Evolutionary conservation across 2,329 filamentous ascomycete species (phyloP).

Genomic region (Tothia fuscella): DNA sequence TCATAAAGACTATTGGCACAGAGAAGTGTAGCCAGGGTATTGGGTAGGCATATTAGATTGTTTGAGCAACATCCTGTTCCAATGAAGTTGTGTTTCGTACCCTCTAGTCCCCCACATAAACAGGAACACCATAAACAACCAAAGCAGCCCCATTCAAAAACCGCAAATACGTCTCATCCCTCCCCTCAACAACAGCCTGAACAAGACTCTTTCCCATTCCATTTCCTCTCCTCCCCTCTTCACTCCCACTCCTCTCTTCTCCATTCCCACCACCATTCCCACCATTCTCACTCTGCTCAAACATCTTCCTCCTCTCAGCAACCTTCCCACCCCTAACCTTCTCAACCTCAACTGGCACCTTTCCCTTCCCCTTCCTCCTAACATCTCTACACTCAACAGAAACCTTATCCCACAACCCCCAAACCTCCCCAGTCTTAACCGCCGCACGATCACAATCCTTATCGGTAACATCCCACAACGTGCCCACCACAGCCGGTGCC

Average conservation of each 20-base stretch:
- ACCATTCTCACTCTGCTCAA: conserved; percentile 19
- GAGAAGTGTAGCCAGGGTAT: too few relatives aligned
- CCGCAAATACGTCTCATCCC: conserved; percentile 69
- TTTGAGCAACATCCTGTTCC: too few relatives aligned
- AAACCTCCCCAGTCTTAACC: conserved; percentile 64
- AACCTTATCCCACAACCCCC: conserved; percentile 54
- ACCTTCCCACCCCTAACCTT: conserved; percentile 12
- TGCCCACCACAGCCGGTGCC: conserved; percentile 72
- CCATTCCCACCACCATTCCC: conserved; percentile 12
- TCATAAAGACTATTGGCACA: too few relatives aligned
- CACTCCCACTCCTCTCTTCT: conserved; percentile 18
- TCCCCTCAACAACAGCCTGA: conserved; percentile 67
- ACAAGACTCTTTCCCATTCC: conserved; percentile 41
- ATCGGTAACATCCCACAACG: conserved; percentile 96
- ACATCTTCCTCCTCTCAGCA: conserved; percentile 19
- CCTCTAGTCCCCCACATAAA: conserved; percentile 47
- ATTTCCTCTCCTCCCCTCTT: conserved; percentile 25
- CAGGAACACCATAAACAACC: conserved; percentile 88
- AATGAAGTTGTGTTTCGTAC: too few relatives aligned
- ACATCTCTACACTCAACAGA: conserved; percentile 16
- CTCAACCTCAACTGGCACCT: conserved; percentile 22
- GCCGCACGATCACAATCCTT: conserved; percentile 94
- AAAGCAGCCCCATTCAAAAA: conserved; percentile 92
- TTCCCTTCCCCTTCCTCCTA: conserved; percentile 19
- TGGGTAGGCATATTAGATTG: too few relatives aligned